Percentiles rank a stretch among this genome's conserved stretches.
phyloP scores from a whole-genome alignment of 352 stramenopile species.

The Pythium myriotylum region DNA sequence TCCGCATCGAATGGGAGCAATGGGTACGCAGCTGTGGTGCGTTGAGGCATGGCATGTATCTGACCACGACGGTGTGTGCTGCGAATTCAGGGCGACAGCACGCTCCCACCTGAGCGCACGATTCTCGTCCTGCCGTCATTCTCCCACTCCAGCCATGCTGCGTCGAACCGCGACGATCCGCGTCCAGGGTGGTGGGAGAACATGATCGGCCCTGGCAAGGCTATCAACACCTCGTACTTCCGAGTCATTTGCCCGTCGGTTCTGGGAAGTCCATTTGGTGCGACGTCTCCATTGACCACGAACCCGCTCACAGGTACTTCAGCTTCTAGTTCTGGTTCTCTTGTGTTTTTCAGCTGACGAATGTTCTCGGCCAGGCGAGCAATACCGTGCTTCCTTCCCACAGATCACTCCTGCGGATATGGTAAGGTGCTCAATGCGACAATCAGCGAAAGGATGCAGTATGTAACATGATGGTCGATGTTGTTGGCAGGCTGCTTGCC shows the following conservation, averaged over 20 bases:
- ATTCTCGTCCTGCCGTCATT: slow-evolving; percentile 86
- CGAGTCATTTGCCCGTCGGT: slow-evolving; percentile 85
- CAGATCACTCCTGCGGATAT: slow-evolving; percentile 87
- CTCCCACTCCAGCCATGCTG: slow-evolving; percentile 85
- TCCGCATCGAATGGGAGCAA: slow-evolving; percentile 78
- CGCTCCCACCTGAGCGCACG: slow-evolving; percentile 66
- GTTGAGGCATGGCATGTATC: not conserved
- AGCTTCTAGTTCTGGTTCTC: too few species aligned
- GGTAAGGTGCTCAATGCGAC: slow-evolving; percentile 38
- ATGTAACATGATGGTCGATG: too few species aligned
- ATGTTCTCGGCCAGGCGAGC: slow-evolving; percentile 29
- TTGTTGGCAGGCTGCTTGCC: slow-evolving; percentile 49
- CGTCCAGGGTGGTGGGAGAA: slow-evolving; percentile 88
- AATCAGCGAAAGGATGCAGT: too few species aligned
- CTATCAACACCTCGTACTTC: slow-evolving; percentile 90
- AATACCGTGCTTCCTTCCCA: slow-evolving; percentile 76
- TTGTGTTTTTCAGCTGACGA: not conserved
- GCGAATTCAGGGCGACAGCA: slow-evolving; percentile 52
- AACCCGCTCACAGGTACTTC: slow-evolving; percentile 66
- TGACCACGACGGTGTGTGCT: not conserved
- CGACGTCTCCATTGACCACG: slow-evolving; percentile 68
- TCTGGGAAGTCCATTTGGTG: slow-evolving; percentile 84
- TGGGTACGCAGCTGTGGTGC: slow-evolving; percentile 42
- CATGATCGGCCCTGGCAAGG: slow-evolving; percentile 84
- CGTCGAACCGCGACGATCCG: slow-evolving; percentile 79